Base-by-base conservation (phyloP, 1,139 yeast species). In the Yarrowia galli region DNA sequence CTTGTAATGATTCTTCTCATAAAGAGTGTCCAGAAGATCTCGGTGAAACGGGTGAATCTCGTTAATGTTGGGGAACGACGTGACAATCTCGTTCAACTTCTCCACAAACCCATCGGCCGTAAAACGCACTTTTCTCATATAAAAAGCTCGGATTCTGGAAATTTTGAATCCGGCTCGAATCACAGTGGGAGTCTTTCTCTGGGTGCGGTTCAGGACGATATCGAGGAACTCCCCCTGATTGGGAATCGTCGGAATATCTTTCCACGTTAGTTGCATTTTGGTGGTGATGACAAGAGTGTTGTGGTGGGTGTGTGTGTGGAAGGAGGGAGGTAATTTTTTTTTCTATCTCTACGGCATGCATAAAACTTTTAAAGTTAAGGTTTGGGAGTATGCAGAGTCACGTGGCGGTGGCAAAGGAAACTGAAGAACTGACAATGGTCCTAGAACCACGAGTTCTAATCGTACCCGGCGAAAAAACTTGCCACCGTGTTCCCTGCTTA, bases 41-140 rank as follows among this genome's bases (percentile, higher is more conserved):
- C 98, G 86, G 81, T 95, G 99, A 84, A 95, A 95, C 2, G 99
- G 99, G 79, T 95, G 99, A 70, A 95, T 91, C 78, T 96, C 99
- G 79, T 96, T 93, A 73, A 95, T 91, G 79, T 95, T 91, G 70
- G 99, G 99, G 82, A 95, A 95, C 12, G 97, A 96, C 69, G 86
- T 84, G 69, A 95, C 82, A 71, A 95, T 82, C 73, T 92, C 97
- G 71, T 87, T 89, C 74, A 93, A 89, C 82, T 95, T 95, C 79
- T 95, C 99, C 72, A 87, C 84, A 76, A 96, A 96, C 28, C 99
- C 98, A 78, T 95, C 99, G 69, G 96, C 91, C 15, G 99, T 95
- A 78, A 87, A 95, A 76, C 91, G 90, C 71, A 95, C 99, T 78
- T 95, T 95, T 83, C 99, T 87, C 98, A 95, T 95, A 81, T 95